Conservation (phyloP, 768 basidiomycete species). For the Amanita pseudoporphyria region DNA sequence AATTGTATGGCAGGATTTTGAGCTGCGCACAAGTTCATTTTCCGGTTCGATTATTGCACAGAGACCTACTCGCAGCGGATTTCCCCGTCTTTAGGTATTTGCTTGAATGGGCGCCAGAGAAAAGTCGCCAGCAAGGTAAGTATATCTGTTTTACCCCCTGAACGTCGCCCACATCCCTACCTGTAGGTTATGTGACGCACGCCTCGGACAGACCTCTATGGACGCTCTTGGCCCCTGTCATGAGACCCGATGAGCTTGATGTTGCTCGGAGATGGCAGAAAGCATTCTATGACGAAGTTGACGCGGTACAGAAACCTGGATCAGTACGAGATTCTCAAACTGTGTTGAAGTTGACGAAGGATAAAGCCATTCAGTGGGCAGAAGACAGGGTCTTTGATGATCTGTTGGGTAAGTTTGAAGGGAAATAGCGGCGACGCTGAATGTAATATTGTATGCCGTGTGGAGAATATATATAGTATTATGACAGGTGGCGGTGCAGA, state of each 20-base stretch:
- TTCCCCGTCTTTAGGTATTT: slow-evolving; percentile 64
- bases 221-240: slow-evolving; percentile 42
- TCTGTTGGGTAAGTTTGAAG: slow-evolving; percentile 23
- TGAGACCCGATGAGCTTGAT: slow-evolving; percentile 34
- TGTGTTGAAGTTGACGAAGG: slow-evolving; percentile 40
- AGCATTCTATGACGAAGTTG: not conserved
- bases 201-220: slow-evolving; percentile 56
- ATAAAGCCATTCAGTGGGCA: slow-evolving; percentile 45
- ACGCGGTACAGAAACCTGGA: slow-evolving; percentile 20
- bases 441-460: too few relatives aligned
- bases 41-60: slow-evolving; percentile 50
- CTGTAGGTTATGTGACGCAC: slow-evolving; percentile 60
- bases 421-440: too few relatives aligned
- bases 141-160: not conserved
- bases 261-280: slow-evolving; percentile 48
- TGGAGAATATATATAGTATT: too few relatives aligned
- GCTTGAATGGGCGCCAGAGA: slow-evolving; percentile 62
- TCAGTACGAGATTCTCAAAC: slow-evolving; percentile 21
- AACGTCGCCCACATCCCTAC: not conserved
- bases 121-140: slow-evolving; percentile 44
- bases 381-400: slow-evolving; percentile 45
- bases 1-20: slow-evolving; percentile 49
- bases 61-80: slow-evolving; percentile 43
- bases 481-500: not conserved
- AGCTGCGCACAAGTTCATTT: slow-evolving; percentile 59